Evolutionary conservation across 1,139 yeast species (phyloP).

Genomic region (Lodderomyces margitis): DNA sequence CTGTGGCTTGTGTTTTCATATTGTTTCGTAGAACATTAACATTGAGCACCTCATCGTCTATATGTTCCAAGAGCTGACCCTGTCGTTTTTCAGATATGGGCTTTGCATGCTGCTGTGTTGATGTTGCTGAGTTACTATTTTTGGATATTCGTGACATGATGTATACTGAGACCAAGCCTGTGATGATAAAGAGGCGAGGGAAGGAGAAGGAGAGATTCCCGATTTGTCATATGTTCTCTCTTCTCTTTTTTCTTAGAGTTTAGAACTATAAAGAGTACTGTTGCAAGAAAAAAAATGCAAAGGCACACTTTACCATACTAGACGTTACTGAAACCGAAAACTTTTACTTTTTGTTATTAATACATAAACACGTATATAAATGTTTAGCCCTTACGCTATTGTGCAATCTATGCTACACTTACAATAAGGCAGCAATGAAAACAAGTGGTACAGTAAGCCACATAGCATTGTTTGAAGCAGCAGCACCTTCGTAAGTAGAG

Average conservation of each 20-base stretch:
- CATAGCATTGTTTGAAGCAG: conserved; percentile 8
- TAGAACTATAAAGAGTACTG: no score
- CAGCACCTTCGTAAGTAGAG: conserved; percentile 15
- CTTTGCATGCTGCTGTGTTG: not conserved
- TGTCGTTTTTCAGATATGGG: conserved; percentile 2
- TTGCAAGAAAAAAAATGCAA: no score
- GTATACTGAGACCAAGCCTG: no score
- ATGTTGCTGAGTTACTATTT: not conserved
- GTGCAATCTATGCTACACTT: not conserved
- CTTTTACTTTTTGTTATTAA: not conserved
- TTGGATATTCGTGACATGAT: conserved; percentile 7
- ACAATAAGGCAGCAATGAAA: conserved; percentile 12
- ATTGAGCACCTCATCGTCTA: conserved; percentile 36
- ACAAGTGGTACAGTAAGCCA: conserved; percentile 15
- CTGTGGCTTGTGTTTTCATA: conserved; percentile 1
- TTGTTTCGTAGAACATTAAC: conserved; percentile 22
- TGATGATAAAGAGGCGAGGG: no score
- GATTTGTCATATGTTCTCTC: not conserved
- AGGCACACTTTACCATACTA: no score
- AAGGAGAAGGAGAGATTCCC: no score
- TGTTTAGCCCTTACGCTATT: not conserved
- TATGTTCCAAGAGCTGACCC: conserved; percentile 27
- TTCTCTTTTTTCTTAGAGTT: not conserved
- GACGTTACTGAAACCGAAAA: conserved; percentile 1
- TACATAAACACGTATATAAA: not conserved